Evolutionary conservation across 129 eudicot species (phyloP).

Genomic region (Logfia minima): DNA sequence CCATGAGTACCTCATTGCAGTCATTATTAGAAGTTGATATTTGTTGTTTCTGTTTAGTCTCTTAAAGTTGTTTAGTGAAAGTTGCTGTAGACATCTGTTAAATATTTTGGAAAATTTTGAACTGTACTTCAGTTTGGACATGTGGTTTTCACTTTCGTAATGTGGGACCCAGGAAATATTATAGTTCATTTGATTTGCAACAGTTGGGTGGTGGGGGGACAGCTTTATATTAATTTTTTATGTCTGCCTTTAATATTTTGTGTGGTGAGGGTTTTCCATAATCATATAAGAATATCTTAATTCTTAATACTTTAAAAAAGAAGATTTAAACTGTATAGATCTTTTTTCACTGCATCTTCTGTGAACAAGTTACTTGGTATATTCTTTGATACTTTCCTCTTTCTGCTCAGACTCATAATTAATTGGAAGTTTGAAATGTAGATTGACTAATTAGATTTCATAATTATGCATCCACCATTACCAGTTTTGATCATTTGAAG

Average conservation of each 20-base stretch:
- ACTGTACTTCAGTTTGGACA: neutral
- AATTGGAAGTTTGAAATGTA: slow-evolving; percentile 13
- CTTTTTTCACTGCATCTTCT: no score
- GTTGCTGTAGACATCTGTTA: neutral
- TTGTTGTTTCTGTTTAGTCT: neutral
- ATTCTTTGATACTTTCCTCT: no score
- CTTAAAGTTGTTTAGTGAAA: neutral
- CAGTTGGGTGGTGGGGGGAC: neutral
- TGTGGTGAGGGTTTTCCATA: neutral
- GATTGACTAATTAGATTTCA: neutral
- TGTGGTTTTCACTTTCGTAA: neutral
- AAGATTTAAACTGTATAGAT: no score
- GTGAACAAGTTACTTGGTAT: no score
- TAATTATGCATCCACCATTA: neutral
- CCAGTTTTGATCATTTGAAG: no score
- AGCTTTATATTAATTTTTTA: neutral
- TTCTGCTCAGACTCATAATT: neutral
- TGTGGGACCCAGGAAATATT: neutral
- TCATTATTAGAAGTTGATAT: neutral
- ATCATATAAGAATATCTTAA: no score
- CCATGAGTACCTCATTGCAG: neutral
- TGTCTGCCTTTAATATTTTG: neutral
- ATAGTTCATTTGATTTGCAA: neutral
- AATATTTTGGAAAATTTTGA: no score
- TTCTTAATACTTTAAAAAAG: no score